phyloP scores from a whole-genome alignment of 2,329 filamentous ascomycete species.

The Chaetomiaceae sp. region DNA sequence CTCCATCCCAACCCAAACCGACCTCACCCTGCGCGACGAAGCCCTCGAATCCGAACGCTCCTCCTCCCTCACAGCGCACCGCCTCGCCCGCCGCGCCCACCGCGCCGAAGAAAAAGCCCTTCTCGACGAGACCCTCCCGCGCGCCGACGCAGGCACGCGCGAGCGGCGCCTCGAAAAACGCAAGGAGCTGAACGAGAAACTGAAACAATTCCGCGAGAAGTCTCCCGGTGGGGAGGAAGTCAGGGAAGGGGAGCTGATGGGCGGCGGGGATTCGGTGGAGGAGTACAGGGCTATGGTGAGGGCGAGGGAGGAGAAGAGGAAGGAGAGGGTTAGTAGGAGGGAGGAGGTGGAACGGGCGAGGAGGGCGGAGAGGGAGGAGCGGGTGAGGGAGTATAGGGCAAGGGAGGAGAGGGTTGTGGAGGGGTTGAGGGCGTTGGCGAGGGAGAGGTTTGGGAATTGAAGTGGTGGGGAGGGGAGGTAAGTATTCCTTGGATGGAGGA shows the following conservation, averaged over 20 bases:
- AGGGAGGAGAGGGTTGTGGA: conserved; percentile 83
- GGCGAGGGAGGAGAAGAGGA: conserved; percentile 67
- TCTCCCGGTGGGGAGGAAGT: conserved; percentile 59
- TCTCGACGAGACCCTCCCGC: conserved; percentile 68
- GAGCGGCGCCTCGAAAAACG: conserved; percentile 87
- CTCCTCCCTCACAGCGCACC: conserved; percentile 51
- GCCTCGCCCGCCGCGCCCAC: conserved; percentile 59
- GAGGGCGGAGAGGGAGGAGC: conserved; percentile 75
- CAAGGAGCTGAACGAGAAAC: conserved; percentile 64
- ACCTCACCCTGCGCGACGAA: conserved; percentile 45
- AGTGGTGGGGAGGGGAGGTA: neutral
- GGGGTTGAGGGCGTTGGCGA: conserved; percentile 74
- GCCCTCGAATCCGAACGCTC: conserved; percentile 43
- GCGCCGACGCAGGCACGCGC: conserved; percentile 75
- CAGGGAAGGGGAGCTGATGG: conserved; percentile 73
- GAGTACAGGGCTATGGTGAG: conserved; percentile 66
- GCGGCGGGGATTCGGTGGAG: conserved; percentile 58
- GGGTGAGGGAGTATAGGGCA: conserved; percentile 61
- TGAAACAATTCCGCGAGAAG: conserved; percentile 68
- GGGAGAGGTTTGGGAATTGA: conserved; percentile 74
- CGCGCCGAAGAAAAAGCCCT: conserved; percentile 63
- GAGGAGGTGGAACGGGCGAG: conserved; percentile 76
- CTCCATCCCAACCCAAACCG: conserved; percentile 66
- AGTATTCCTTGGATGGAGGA: neutral
- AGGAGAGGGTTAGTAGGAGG: conserved; percentile 73